Evolutionary conservation across 2,329 filamentous ascomycete genomes (phyloP).

Genomic region (Trichoderma arundinaceum): DNA sequence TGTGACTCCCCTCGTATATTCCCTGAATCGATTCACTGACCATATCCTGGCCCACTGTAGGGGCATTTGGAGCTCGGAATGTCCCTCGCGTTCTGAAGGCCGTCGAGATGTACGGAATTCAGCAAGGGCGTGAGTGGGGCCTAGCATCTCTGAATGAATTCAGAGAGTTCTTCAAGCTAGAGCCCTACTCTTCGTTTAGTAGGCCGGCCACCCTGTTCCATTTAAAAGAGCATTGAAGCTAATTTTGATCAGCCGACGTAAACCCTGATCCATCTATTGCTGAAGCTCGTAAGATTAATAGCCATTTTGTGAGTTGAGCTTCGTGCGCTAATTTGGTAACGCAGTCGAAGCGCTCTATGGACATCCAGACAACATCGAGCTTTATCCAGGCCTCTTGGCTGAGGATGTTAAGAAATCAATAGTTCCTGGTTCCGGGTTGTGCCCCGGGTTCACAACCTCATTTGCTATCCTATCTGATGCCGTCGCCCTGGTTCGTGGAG

Average conservation of each 20-base stretch:
- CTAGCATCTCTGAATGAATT: slow-evolving; percentile 67
- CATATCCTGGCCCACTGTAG: background rate
- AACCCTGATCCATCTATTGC: slow-evolving; percentile 60
- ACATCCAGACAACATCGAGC: slow-evolving; percentile 65
- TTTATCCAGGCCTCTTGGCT: slow-evolving; percentile 69
- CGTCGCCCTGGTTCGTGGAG: slow-evolving; percentile 71
- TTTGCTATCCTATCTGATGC: slow-evolving; percentile 71
- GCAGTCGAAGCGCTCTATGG: slow-evolving; percentile 54
- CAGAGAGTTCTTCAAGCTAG: slow-evolving; percentile 64
- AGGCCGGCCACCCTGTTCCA: background rate
- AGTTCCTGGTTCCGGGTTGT: background rate
- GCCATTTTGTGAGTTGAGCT: background rate
- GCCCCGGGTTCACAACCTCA: background rate
- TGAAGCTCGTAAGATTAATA: slow-evolving; percentile 48
- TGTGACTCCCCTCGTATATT: background rate
- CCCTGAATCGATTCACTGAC: background rate
- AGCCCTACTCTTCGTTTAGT: slow-evolving; percentile 59
- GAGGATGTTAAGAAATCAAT: slow-evolving; percentile 64
- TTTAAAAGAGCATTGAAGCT: background rate
- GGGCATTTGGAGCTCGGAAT: slow-evolving; percentile 56
- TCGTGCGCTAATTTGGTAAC: background rate
- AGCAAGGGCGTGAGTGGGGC: slow-evolving; percentile 63
- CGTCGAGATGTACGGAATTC: slow-evolving; percentile 65
- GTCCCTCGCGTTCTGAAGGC: slow-evolving; percentile 61
- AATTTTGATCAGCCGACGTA: slow-evolving; percentile 48